A percentile compares a stretch with the other conserved stretches of the same genome.
Conservation (phyloP, 2,329 filamentous ascomycete species). For the Achaetomium macrosporum region DNA sequence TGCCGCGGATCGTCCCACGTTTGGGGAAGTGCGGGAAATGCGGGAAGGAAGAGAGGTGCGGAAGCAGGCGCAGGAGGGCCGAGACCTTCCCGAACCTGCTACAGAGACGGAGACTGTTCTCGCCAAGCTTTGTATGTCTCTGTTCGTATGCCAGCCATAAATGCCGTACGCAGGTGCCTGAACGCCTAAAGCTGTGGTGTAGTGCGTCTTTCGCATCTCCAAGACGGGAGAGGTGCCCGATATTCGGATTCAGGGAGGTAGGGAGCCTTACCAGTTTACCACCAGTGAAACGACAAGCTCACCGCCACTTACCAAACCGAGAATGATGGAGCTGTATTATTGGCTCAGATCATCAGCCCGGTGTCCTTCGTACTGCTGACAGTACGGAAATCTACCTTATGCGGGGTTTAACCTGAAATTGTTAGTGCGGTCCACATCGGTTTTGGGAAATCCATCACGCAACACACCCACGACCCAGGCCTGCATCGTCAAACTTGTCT, state of each 20-base stretch:
- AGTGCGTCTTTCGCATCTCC: not conserved
- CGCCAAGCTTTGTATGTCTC: constrained; percentile 9
- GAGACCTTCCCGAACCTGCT: not conserved
- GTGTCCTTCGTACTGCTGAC: not conserved
- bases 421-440: not conserved
- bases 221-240: not conserved
- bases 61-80: not conserved
- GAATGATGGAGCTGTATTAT: constrained; percentile 1
- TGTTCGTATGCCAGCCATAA: not conserved
- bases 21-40: not conserved
- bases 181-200: not conserved
- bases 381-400: not conserved
- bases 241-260: too few relatives aligned
- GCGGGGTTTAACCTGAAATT: too few relatives aligned
- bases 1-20: not conserved
- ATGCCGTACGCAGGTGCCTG: not conserved
- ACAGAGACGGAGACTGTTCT: not conserved
- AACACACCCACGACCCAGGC: not conserved
- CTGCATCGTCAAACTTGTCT: not conserved
- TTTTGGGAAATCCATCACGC: constrained; percentile 13
- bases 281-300: not conserved
- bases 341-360: not conserved
- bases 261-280: not conserved
- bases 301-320: constrained; percentile 14
- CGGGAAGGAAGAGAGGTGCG: not conserved